A percentile compares a stretch with the other conserved stretches of the same genome.
These are phyloP conservation scores for Phytophthora boehmeriae DNA, from an alignment of 352 stramenopile genomes.

Conservation along the genomic window DNA sequence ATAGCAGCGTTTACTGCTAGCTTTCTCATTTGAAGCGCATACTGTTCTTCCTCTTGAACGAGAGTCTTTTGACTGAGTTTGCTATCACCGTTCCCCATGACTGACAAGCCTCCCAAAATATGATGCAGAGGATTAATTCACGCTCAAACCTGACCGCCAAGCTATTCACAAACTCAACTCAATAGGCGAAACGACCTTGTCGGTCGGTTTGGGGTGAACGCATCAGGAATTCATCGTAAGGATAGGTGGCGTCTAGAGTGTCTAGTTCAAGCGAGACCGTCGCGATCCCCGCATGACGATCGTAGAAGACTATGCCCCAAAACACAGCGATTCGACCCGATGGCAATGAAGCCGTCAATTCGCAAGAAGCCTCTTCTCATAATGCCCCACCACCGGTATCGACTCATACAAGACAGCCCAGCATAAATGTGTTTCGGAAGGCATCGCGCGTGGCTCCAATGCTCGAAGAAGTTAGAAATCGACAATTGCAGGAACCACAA, in stretches of 20 bases:
- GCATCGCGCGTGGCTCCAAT: constrained; percentile 15
- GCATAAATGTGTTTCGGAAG: constrained; percentile 10
- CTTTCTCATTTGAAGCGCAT: constrained; percentile 46
- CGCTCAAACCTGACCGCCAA: too few relatives aligned
- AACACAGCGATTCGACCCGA: constrained; percentile 11
- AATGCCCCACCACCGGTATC: background rate
- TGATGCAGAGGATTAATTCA: background rate
- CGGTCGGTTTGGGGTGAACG: background rate
- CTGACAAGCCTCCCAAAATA: background rate
- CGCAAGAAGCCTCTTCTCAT: constrained; percentile 11
- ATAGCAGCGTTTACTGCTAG: constrained; percentile 37
- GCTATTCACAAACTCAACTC: background rate
- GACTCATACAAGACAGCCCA: constrained; percentile 8
- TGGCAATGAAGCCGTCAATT: constrained; percentile 5
- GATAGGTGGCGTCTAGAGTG: background rate
- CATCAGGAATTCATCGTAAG: background rate
- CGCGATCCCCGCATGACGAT: background rate
- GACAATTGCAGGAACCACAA: background rate
- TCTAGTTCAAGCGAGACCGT: constrained; percentile 1
- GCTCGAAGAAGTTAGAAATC: background rate
- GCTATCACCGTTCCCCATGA: constrained; percentile 52
- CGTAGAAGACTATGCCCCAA: constrained; percentile 20
- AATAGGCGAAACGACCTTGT: constrained; percentile 6
- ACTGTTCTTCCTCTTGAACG: constrained; percentile 36
- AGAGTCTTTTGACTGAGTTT: constrained; percentile 35